phyloP scores from a whole-genome alignment of 2,329 filamentous ascomycete species.

The Chrysoporthe deuterocubensis region DNA sequence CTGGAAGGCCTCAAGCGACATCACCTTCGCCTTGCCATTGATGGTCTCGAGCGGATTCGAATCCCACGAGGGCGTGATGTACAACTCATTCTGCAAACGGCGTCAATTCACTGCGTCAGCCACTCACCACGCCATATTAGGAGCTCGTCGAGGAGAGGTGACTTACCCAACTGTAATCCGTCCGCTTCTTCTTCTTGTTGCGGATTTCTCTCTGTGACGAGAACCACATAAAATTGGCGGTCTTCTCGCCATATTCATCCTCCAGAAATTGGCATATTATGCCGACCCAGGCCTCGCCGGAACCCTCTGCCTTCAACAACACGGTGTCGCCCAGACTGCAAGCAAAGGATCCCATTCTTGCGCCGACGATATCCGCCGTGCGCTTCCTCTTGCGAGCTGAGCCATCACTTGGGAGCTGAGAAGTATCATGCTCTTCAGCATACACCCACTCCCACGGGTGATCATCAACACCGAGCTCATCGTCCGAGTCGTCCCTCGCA shows the following conservation, averaged over 20 bases:
- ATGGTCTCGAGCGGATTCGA: slow-evolving; percentile 86
- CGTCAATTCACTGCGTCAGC: neutral
- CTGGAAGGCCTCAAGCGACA: slow-evolving; percentile 73
- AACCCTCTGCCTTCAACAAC: slow-evolving; percentile 83
- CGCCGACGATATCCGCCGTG: slow-evolving; percentile 69
- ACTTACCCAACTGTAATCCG: slow-evolving; percentile 72
- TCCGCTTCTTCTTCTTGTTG: slow-evolving; percentile 79
- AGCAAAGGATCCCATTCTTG: slow-evolving; percentile 79
- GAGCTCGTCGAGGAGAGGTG: neutral
- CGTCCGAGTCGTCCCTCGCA: slow-evolving; percentile 79
- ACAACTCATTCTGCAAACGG: slow-evolving; percentile 75
- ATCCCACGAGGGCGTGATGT: slow-evolving; percentile 87
- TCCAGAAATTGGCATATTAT: slow-evolving; percentile 84
- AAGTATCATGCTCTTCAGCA: slow-evolving; percentile 37
- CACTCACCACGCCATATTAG: neutral
- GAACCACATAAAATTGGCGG: slow-evolving; percentile 94
- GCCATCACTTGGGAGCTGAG: slow-evolving; percentile 21
- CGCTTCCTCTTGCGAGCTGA: slow-evolving; percentile 43
- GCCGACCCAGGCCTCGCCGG: slow-evolving; percentile 89
- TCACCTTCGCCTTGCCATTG: slow-evolving; percentile 82
- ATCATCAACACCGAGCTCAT: slow-evolving; percentile 78
- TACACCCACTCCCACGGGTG: slow-evolving; percentile 83
- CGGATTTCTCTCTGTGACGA: slow-evolving; percentile 87
- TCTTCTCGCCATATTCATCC: slow-evolving; percentile 75
- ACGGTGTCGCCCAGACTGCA: slow-evolving; percentile 84